Base-by-base conservation (phyloP, 257 asterid genomes). In the Sherardia arvensis region DNA sequence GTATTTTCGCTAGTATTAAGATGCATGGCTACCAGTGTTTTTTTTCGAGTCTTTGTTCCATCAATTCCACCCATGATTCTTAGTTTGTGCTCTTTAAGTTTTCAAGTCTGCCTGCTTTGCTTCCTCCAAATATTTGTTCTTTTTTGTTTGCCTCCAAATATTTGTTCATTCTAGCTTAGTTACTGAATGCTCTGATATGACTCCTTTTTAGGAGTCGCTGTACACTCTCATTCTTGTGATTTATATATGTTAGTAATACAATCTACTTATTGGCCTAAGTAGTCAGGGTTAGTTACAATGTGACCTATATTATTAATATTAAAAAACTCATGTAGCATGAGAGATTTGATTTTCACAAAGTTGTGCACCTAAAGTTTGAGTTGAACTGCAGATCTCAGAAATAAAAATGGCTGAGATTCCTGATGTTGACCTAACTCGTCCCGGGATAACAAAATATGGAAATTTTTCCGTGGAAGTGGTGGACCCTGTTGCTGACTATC, bases 401-500 rank as follows among this genome's bases (percentile, higher is more conserved):
- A 87, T 93, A 72, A 84, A 84, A 82, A 61, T 78, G 73, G 96
- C 85, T 18, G 97, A 87, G 28, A 78, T 87, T 80, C 85, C 94
- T 14, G 97, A 93, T 64, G 81, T 87, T 64, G 90, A 90, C 75
- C 94, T 93, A 65, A 77, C 87, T 71, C 66, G 68, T 28, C 81
- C 84, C 67, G 97, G 94, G 51, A 75, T 70, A 29, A 78, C 85
- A 56, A 80, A 76, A 47, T 81, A 65, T 53, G 97, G 96, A 61
- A 71, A 71, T 71, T 93, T 93, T 73, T 67, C 73, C 29, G 94
- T 87, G 17, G 99, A 90, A 73, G 99, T 93, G 53, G 80, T 93
- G 62, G 99, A 90, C 67, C 96, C 99, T 23, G 95, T 90, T 29
- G 78, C 88, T 54, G 99, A 93, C 74, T 93, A 93, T 78, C 78